Percentiles rank a stretch among this genome's conserved stretches.
phyloP scores from a whole-genome alignment of 192 early-diverging fungal species.

The Polychytrium aggregatum region DNA sequence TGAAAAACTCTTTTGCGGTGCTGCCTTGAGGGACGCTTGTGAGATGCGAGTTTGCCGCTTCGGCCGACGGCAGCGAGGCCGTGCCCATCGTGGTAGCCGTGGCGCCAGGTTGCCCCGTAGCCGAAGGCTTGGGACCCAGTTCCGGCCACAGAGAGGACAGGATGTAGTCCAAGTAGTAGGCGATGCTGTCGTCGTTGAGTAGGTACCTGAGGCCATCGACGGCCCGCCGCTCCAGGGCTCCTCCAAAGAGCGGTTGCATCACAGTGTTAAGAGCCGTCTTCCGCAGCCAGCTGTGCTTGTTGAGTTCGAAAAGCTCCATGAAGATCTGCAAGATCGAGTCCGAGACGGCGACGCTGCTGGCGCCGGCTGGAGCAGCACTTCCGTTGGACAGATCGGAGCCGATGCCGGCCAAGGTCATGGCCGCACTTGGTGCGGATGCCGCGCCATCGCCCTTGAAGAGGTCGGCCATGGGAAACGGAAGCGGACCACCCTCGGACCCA shows the following conservation, averaged over 20 bases:
- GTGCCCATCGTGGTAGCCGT: no score
- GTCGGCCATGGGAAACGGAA: no score
- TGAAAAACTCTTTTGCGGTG: no score
- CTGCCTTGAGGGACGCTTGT: no score
- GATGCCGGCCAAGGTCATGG: background rate
- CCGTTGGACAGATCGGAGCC: background rate
- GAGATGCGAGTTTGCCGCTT: slow-evolving; percentile 24
- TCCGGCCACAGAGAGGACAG: no score
- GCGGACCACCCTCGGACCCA: no score
- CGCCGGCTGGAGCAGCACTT: background rate
- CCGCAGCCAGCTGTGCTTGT: slow-evolving; percentile 78
- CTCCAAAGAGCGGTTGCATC: slow-evolving; percentile 78
- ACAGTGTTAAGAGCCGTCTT: slow-evolving; percentile 76
- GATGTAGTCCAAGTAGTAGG: no score
- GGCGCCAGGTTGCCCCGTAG: no score
- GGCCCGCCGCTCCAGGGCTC: slow-evolving; percentile 67
- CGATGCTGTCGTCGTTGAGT: slow-evolving; percentile 19
- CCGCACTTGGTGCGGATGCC: background rate
- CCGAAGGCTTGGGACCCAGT: no score
- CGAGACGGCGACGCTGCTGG: slow-evolving; percentile 10
- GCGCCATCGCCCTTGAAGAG: background rate
- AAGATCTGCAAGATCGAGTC: slow-evolving; percentile 75
- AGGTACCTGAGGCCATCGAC: slow-evolving; percentile 14
- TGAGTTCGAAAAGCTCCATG: slow-evolving; percentile 88
- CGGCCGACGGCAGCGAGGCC: no score